These are phyloP conservation scores for Mimosa bimucronata DNA, from an alignment of 306 rosid species.

Conservation along the genomic window DNA sequence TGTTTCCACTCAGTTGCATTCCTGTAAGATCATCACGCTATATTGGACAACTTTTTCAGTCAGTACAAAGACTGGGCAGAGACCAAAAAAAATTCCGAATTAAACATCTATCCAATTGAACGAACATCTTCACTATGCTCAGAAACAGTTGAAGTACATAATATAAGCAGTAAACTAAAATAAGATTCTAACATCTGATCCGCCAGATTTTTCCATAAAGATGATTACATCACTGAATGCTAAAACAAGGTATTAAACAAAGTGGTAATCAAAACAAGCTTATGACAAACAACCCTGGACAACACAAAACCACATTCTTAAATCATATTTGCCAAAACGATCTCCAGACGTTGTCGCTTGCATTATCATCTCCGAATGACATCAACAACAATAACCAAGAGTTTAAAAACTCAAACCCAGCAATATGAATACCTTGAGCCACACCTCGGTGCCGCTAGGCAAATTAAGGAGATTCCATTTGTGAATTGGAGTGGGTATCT, in stretches of 20 bases:
- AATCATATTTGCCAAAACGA: not conserved
- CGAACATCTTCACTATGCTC: not conserved
- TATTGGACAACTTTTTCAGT: slow-evolving; percentile 31
- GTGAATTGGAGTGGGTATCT: slow-evolving; percentile 97
- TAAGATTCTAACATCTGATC: not conserved
- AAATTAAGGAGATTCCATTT: slow-evolving; percentile 91
- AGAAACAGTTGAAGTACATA: not conserved
- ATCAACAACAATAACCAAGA: not conserved
- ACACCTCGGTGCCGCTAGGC: slow-evolving; percentile 75
- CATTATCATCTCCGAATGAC: not conserved
- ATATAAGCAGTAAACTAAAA: not conserved
- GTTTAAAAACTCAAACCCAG: not conserved
- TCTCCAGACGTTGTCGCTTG: not conserved
- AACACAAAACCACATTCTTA: not conserved
- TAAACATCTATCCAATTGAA: not conserved
- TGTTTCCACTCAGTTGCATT: slow-evolving; percentile 94
- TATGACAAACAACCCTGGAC: not conserved
- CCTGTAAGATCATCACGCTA: slow-evolving; percentile 96
- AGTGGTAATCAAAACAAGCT: not conserved
- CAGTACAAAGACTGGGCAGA: slow-evolving; percentile 33
- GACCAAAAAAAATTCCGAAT: not conserved
- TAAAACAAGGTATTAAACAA: not conserved
- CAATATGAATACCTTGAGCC: slow-evolving; percentile 66
- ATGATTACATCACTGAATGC: not conserved
- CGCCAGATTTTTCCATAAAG: not conserved